Conservation (phyloP, 2,329 filamentous ascomycete genomes). For the Metarhizium robertsii region DNA sequence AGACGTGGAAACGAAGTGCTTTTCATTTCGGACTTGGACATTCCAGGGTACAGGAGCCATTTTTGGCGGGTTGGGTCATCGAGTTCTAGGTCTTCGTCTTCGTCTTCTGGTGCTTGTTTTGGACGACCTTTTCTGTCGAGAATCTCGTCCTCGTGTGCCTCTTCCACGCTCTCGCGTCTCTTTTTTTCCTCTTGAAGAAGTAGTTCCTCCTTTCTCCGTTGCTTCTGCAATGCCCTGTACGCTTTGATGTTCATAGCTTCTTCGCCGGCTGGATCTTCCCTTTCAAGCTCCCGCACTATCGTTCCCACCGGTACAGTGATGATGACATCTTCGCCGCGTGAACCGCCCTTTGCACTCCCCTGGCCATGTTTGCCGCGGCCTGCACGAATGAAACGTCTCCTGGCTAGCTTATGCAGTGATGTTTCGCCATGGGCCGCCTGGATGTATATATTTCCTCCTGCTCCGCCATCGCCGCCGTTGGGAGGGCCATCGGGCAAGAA, state of each 20-base stretch:
- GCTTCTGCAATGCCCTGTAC: conserved; percentile 23
- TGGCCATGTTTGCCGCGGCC: conserved; percentile 70
- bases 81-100: conserved; percentile 30
- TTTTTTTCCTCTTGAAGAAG: conserved; percentile 25
- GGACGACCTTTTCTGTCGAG: conserved; percentile 4
- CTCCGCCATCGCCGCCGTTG: conserved; percentile 90
- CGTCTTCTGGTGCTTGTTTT: conserved; percentile 10
- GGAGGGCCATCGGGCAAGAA: conserved; percentile 82
- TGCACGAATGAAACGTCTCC: conserved; percentile 65
- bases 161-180: conserved; percentile 6
- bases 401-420: conserved; percentile 81
- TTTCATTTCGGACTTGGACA: conserved; percentile 59
- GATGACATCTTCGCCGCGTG: conserved; percentile 76
- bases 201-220: conserved; percentile 19
- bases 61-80: conserved; percentile 52
- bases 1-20: conserved; percentile 40
- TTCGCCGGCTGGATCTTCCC: conserved; percentile 67
- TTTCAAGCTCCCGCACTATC: conserved; percentile 71
- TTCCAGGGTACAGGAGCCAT: conserved; percentile 80
- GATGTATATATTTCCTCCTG: conserved; percentile 87
- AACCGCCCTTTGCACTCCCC: conserved; percentile 63
- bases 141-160: conserved; percentile 5
- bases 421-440: conserved; percentile 88
- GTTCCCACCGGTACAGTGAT: conserved; percentile 91
- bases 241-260: conserved; percentile 35